Evolutionary conservation across 768 basidiomycete species (phyloP), one percentile per base, ranked within the genome.

Genomic region (Cubamyces sp.): DNA sequence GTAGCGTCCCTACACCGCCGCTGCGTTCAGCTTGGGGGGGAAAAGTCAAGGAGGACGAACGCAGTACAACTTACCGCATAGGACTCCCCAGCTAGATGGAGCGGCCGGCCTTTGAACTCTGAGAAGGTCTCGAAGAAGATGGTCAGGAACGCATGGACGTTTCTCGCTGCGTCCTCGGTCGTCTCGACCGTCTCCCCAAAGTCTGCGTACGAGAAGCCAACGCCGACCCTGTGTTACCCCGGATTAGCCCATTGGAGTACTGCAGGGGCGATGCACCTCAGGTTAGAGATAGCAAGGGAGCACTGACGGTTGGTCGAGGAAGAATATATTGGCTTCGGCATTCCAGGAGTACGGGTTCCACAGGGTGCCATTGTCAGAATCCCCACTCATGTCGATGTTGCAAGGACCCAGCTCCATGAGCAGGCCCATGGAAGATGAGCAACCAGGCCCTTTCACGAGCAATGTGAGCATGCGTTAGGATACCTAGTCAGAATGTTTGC

Each of bases 71-170:
- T 60, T 63, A 90, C 91, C 1, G 84, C 91, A 65, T 92, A 93
- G 18, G 76, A 87, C 75, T 79, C 91, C 14, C 91, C 92, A 0
- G 90, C 80, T 53, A 93, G 78, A 65, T 92, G 89, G 47, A 94
- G 79, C 0, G 83, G 76, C 23, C 91, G 75, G 3, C 88, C 88
- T 50, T 83, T 71, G 73, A 90, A 92, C 65, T 90, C 82, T 15
- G 79, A 77, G 76, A 93, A 94, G 0, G 87, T 86, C 65, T 92
- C 87, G 66, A 92, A 90, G 75, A 92, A 92, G 57, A 94, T 87
- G 2, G 83, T 77, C 55, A 92, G 78, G 74, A 93, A 93, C 0
- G 90, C 87, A 51, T 87, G 80, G 41, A 92, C 77, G 68, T 93
- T 88, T 64, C 82, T 83, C 4, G 90, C 88, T 0, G 91, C 92